Evolutionary conservation across 2,329 filamentous ascomycete species (phyloP).

Genomic region (Arthroderma uncinatum): DNA sequence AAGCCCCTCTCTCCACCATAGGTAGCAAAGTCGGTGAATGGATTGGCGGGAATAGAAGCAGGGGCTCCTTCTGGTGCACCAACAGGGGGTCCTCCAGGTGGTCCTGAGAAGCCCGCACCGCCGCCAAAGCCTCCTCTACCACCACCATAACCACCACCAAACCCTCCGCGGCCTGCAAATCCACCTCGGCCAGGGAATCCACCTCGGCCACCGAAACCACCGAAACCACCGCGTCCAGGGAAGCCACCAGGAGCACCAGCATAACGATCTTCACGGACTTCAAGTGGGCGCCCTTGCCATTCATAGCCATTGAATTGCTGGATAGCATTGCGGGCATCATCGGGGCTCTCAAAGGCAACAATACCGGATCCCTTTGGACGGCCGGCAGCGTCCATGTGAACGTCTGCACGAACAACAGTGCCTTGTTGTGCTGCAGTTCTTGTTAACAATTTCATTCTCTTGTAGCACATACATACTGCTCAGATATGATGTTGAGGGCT

Average conservation of each 20-base stretch:
- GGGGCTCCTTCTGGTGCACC: conserved; percentile 30
- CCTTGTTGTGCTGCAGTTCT: conserved; percentile 44
- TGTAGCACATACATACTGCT: not conserved
- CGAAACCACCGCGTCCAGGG: conserved; percentile 34
- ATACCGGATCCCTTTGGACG: conserved; percentile 94
- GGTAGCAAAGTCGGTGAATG: conserved; percentile 88
- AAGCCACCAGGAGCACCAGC: conserved; percentile 43
- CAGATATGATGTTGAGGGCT: not conserved
- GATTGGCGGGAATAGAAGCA: conserved; percentile 54
- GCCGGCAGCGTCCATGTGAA: conserved; percentile 82
- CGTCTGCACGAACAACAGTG: conserved; percentile 84
- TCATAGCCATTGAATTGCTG: conserved; percentile 98
- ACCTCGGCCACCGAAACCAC: conserved; percentile 34
- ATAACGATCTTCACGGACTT: conserved; percentile 93
- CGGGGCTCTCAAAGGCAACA: conserved; percentile 87
- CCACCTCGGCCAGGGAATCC: conserved; percentile 48
- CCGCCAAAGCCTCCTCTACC: conserved; percentile 40
- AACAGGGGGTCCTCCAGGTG: conserved; percentile 13
- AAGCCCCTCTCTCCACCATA: conserved; percentile 73
- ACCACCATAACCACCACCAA: conserved; percentile 41
- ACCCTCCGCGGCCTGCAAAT: conserved; percentile 44
- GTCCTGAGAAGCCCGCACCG: conserved; percentile 25
- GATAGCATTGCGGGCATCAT: conserved; percentile 92
- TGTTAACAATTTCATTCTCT: conserved; percentile 23
- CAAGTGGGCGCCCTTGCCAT: conserved; percentile 86